These are phyloP conservation scores for Starmera amethionina DNA, from an alignment of 805 yeast species.

Conservation along the genomic window DNA sequence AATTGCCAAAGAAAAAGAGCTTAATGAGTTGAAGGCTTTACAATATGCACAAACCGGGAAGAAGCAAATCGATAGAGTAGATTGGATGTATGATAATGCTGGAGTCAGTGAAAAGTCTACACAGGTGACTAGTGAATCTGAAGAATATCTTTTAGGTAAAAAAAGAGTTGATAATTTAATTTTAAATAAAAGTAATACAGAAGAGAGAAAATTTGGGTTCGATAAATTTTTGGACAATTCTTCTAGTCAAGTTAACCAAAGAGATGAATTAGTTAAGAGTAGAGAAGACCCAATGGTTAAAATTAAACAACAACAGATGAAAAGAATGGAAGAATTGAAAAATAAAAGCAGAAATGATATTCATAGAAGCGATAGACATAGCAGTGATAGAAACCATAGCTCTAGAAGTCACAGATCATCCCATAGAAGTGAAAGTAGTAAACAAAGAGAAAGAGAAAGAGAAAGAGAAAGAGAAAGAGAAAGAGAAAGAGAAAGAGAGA, in stretches of 20 bases:
- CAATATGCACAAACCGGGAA: slow-evolving; percentile 32
- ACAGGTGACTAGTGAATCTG: slow-evolving; percentile 23
- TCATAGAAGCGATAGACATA: slow-evolving; percentile 11
- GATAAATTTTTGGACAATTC: slow-evolving; percentile 5
- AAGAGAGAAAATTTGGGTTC: slow-evolving; percentile 16
- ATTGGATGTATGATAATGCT: slow-evolving; percentile 74
- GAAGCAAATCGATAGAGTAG: slow-evolving; percentile 38
- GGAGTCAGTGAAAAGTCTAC: slow-evolving; percentile 16
- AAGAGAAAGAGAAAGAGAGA: slow-evolving; percentile 2
- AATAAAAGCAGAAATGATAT: slow-evolving; percentile 15
- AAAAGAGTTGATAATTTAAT: slow-evolving; percentile 33
- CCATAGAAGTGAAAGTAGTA: slow-evolving; percentile 2
- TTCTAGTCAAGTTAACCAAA: slow-evolving; percentile 7
- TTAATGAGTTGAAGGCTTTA: slow-evolving; percentile 40
- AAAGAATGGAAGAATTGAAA: slow-evolving; percentile 8
- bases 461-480: slow-evolving; percentile 6
- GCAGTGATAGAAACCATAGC: slow-evolving; percentile 3
- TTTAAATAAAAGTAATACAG: slow-evolving; percentile 8
- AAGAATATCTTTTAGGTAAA: slow-evolving; percentile 45
- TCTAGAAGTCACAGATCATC: background rate
- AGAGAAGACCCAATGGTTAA: slow-evolving; percentile 43
- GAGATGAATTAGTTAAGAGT: slow-evolving; percentile 14
- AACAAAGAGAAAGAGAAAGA: slow-evolving; percentile 5
- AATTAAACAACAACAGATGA: slow-evolving; percentile 22
- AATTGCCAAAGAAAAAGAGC: slow-evolving; percentile 49